These are phyloP conservation scores for Pseudoscleropodium purum DNA, from an alignment of 225 moss, liverwort and hornwort genomes.

Conservation along the genomic window DNA sequence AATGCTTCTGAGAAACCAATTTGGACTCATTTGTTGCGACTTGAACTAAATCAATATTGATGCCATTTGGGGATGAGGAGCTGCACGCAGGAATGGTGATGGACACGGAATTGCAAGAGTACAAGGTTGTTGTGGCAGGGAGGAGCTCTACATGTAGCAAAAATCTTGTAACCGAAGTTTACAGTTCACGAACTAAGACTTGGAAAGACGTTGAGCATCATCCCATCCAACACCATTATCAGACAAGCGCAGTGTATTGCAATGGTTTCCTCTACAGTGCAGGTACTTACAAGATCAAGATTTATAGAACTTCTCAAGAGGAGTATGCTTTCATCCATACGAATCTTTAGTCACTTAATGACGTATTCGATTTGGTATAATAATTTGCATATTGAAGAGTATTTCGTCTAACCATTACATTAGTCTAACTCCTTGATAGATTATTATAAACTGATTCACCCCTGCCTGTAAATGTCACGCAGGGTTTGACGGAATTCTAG, in stretches of 20 bases:
- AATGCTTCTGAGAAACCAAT: neutral
- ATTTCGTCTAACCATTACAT: neutral
- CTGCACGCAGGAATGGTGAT: slow-evolving; percentile 53
- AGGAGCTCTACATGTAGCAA: slow-evolving; percentile 44
- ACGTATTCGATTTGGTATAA: neutral
- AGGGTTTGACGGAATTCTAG: slow-evolving; percentile 45
- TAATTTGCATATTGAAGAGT: neutral
- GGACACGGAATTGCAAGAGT: slow-evolving; percentile 23
- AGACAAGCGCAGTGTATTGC: slow-evolving; percentile 54
- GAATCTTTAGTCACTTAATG: neutral
- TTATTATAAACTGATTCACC: neutral
- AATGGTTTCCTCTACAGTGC: slow-evolving; percentile 73
- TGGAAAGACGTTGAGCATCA: slow-evolving; percentile 53
- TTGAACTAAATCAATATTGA: neutral
- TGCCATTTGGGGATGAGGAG: neutral
- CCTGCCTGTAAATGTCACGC: neutral
- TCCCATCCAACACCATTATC: slow-evolving; percentile 53
- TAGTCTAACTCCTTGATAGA: neutral
- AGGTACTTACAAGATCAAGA: neutral
- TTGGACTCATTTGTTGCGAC: neutral
- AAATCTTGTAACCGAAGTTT: slow-evolving; percentile 65
- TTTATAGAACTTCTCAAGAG: neutral
- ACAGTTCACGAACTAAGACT: slow-evolving; percentile 32
- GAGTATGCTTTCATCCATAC: neutral
- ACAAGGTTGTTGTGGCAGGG: slow-evolving; percentile 62